Evolutionary conservation across 805 yeast genomes (phyloP).

Genomic region (Grigorovia yakushimaensis): DNA sequence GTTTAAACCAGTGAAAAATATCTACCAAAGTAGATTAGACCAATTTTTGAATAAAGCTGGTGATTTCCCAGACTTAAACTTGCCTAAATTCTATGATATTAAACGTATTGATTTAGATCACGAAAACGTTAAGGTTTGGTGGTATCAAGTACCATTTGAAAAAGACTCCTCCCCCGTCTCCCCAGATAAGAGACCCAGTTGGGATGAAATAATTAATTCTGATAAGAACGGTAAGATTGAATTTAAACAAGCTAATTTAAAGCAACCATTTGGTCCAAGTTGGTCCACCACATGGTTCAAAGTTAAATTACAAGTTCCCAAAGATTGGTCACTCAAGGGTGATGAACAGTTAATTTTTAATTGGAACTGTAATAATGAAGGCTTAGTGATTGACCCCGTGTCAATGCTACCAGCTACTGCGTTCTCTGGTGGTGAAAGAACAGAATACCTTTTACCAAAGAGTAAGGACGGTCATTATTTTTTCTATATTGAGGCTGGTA

Average conservation of each 20-base stretch:
- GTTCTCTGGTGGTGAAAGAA: slow-evolving; percentile 75
- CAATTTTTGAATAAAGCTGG: slow-evolving; percentile 68
- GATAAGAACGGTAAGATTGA: slow-evolving; percentile 23
- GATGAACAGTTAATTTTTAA: slow-evolving; percentile 51
- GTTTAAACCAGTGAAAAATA: slow-evolving; percentile 55
- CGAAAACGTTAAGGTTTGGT: slow-evolving; percentile 46
- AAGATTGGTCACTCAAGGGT: slow-evolving; percentile 31
- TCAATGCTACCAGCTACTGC: slow-evolving; percentile 70
- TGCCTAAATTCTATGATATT: slow-evolving; percentile 72
- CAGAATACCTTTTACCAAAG: slow-evolving; percentile 58
- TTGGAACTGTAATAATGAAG: slow-evolving; percentile 86
- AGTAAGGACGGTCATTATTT: slow-evolving; percentile 41
- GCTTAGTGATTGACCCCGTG: slow-evolving; percentile 55
- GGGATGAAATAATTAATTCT: slow-evolving; percentile 20
- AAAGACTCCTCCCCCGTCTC: slow-evolving; percentile 33
- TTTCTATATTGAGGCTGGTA: slow-evolving; percentile 81
- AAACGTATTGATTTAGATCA: slow-evolving; percentile 36
- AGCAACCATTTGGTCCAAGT: slow-evolving; percentile 81
- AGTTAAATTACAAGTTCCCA: slow-evolving; percentile 54
- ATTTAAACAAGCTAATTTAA: slow-evolving; percentile 53
- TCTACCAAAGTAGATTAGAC: slow-evolving; percentile 47
- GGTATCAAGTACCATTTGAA: slow-evolving; percentile 62
- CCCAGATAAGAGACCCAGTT: slow-evolving; percentile 28
- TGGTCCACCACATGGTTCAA: slow-evolving; percentile 97
- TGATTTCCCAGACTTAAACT: slow-evolving; percentile 55